Evolutionary conservation across 2,329 filamentous ascomycete genomes (phyloP).

Genomic region (Botrytis deweyae): DNA sequence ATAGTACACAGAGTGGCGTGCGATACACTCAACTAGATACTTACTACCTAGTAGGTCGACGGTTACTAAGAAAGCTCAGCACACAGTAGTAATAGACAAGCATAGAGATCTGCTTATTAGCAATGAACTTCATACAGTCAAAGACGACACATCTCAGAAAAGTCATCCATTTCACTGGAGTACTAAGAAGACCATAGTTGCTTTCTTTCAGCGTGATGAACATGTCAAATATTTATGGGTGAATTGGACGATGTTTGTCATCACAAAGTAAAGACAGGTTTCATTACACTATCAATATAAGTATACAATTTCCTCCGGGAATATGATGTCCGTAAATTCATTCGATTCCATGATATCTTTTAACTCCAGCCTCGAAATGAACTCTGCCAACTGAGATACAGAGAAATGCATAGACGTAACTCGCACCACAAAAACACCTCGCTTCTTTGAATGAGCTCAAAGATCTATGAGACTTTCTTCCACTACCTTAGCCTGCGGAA

Average conservation of each 20-base stretch:
- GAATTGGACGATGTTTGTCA: background rate
- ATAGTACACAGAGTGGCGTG: background rate
- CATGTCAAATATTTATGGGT: background rate
- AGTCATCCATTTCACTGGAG: background rate
- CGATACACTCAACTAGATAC: background rate
- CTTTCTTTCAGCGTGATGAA: background rate
- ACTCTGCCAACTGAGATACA: background rate
- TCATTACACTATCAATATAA: conserved; percentile 6
- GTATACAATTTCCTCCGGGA: conserved; percentile 8
- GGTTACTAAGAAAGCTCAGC: background rate
- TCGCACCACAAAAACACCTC: conserved; percentile 11
- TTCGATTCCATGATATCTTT: conserved; percentile 8
- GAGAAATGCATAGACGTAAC: conserved; percentile 2
- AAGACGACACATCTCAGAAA: background rate
- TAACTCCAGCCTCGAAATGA: conserved; percentile 6
- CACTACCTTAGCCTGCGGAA: conserved; percentile 53
- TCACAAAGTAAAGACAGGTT: background rate
- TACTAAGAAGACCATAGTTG: background rate
- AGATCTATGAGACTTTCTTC: conserved; percentile 83
- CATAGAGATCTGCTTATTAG: background rate
- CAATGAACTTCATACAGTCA: background rate
- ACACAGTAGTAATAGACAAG: background rate
- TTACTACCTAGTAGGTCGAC: background rate
- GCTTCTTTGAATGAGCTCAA: conserved; percentile 45
- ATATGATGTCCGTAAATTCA: conserved; percentile 3